Evolutionary conservation across 345 rosid species (phyloP).

Genomic region (Clausena lansium): DNA sequence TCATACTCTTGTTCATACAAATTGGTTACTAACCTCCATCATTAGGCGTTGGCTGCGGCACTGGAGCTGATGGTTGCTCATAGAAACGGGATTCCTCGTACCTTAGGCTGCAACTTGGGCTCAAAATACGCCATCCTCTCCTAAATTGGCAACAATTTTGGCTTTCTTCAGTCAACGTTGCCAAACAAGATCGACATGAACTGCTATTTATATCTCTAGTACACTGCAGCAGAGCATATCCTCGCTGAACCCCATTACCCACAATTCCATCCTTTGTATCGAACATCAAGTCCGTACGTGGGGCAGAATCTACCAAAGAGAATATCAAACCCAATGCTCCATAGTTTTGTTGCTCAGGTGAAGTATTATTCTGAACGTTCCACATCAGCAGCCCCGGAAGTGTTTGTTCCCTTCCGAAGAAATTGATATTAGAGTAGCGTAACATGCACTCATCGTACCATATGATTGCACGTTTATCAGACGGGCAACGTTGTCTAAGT

Average conservation of each 20-base stretch:
- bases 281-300: background rate
- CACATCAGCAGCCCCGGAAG: background rate
- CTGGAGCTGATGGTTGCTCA: background rate
- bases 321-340: background rate
- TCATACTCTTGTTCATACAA: no score
- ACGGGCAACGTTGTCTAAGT: background rate
- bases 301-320: background rate
- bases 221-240: constrained; percentile 34
- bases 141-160: background rate
- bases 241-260: background rate
- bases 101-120: constrained; percentile 4
- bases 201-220: constrained; percentile 11
- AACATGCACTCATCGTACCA: constrained; percentile 29
- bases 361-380: background rate
- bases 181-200: background rate
- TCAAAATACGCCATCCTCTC: constrained; percentile 6
- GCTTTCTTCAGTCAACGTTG: background rate
- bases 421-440: constrained; percentile 25
- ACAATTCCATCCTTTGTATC: background rate
- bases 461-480: constrained; percentile 20
- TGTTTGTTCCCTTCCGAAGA: constrained; percentile 3
- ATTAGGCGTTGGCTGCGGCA: constrained; percentile 2
- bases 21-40: constrained; percentile 22
- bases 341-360: constrained; percentile 6
- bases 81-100: background rate